Evolutionary conservation across 768 basidiomycete genomes (phyloP).

Genomic region (Tulasnella sp.): DNA sequence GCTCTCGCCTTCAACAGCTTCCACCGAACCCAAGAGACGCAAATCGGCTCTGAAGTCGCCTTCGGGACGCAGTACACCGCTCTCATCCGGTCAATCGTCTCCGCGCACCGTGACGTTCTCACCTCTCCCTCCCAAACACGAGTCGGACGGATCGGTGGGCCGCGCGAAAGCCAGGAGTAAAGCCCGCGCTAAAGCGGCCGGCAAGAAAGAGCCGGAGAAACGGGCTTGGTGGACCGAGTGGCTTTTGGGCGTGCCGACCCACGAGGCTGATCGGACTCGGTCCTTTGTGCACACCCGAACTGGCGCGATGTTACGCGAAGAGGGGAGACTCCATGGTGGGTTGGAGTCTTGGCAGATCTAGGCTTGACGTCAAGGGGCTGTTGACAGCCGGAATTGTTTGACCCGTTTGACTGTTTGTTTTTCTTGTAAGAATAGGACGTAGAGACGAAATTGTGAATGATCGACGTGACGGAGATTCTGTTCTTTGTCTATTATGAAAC

Average conservation of each 20-base stretch:
- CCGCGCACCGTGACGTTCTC: constrained; percentile 2
- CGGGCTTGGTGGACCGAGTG: constrained; percentile 10
- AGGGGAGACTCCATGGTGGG: constrained; percentile 6
- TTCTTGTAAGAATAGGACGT: too few relatives aligned
- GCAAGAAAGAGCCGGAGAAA: constrained; percentile 4
- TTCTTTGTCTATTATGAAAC: too few relatives aligned
- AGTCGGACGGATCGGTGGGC: constrained; percentile 4
- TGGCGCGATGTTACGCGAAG: not conserved
- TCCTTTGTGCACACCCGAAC: not conserved
- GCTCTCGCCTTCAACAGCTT: not conserved
- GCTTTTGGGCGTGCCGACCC: constrained; percentile 1
- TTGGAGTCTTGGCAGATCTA: constrained; percentile 12
- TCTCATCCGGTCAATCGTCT: constrained; percentile 10
- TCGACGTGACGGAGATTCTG: too few relatives aligned
- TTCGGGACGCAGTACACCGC: not conserved
- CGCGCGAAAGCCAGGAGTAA: constrained; percentile 2
- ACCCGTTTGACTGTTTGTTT: not conserved
- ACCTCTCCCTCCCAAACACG: constrained; percentile 11
- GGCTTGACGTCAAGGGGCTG: not conserved
- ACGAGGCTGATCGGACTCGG: not conserved
- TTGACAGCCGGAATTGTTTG: not conserved
- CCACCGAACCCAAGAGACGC: not conserved
- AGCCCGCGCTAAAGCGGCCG: constrained; percentile 1
- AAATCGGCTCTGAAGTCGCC: constrained; percentile 4
- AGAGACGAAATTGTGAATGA: too few relatives aligned